Evolutionary conservation across 345 rosid species (phyloP).

Genomic region (Hibiscus mutabilis): DNA sequence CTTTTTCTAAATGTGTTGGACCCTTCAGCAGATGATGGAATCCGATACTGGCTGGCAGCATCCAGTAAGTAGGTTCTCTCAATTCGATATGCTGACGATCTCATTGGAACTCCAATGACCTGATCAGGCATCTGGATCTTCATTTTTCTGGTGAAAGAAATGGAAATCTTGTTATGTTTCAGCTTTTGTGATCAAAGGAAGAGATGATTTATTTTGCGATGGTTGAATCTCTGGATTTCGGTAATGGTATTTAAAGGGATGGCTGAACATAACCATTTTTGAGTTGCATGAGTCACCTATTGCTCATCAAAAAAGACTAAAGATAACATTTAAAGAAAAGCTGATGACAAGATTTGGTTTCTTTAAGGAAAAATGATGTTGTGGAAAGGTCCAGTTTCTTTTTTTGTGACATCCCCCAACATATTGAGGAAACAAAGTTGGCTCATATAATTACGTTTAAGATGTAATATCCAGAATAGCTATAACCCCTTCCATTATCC

Average conservation of each 20-base stretch:
- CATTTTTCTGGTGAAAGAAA: slow-evolving; percentile 16
- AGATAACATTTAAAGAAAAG: slow-evolving; percentile 1
- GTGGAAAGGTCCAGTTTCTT: no score
- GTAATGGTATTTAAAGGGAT: slow-evolving; percentile 13
- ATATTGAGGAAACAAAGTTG: no score
- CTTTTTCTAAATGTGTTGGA: slow-evolving; percentile 29
- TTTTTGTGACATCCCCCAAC: no score
- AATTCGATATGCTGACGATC: slow-evolving; percentile 16
- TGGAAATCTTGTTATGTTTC: neutral
- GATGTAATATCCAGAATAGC: no score
- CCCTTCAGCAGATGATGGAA: slow-evolving; percentile 29
- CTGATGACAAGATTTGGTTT: no score
- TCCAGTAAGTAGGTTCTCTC: slow-evolving; percentile 25
- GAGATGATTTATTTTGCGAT: neutral
- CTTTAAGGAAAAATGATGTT: no score
- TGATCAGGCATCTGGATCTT: slow-evolving; percentile 20
- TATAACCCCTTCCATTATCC: no score
- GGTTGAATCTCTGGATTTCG: slow-evolving; percentile 1
- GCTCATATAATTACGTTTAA: no score
- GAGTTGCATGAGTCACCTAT: slow-evolving; percentile 25
- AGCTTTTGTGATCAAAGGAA: slow-evolving; percentile 6
- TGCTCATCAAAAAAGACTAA: slow-evolving; percentile 17
- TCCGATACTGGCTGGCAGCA: slow-evolving; percentile 20
- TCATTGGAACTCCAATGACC: slow-evolving; percentile 21
- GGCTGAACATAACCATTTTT: slow-evolving; percentile 22